phyloP scores from a whole-genome alignment of 2,329 filamentous ascomycete species.

The Periconia sp. region DNA sequence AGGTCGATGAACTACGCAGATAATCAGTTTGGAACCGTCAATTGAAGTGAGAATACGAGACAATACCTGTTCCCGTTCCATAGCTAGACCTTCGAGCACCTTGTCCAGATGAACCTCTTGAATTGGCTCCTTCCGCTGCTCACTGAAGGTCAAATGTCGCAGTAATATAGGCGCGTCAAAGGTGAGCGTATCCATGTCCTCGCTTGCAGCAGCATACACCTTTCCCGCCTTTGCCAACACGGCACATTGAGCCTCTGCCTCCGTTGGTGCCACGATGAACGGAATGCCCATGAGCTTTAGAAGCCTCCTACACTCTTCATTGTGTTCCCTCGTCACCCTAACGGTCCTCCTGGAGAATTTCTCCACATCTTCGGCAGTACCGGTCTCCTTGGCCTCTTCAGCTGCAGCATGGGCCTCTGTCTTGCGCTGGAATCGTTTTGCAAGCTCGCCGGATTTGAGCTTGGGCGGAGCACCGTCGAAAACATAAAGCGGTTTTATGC shows the following conservation, averaged over 20 bases:
- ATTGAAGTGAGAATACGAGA: neutral
- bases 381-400: constrained; percentile 95
- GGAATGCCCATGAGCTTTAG: constrained; percentile 95
- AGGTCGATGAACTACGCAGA: constrained; percentile 83
- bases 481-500: constrained; percentile 97
- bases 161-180: constrained; percentile 91
- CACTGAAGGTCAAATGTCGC: constrained; percentile 92
- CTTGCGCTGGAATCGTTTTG: constrained; percentile 94
- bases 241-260: constrained; percentile 96
- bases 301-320: constrained; percentile 87
- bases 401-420: constrained; percentile 85
- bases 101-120: constrained; percentile 90
- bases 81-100: constrained; percentile 81
- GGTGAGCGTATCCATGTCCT: constrained; percentile 98
- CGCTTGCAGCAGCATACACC: constrained; percentile 93
- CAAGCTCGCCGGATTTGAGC: constrained; percentile 94
- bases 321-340: constrained; percentile 93
- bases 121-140: constrained; percentile 96
- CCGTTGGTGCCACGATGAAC: constrained; percentile 91
- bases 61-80: constrained; percentile 80
- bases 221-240: constrained; percentile 86
- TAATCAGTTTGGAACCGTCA: constrained; percentile 1
- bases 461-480: constrained; percentile 97
- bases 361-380: constrained; percentile 95
- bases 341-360: constrained; percentile 95